These are phyloP conservation scores for Calonectria multiphialidica DNA, from an alignment of 2,329 filamentous ascomycete species.

Conservation along the genomic window DNA sequence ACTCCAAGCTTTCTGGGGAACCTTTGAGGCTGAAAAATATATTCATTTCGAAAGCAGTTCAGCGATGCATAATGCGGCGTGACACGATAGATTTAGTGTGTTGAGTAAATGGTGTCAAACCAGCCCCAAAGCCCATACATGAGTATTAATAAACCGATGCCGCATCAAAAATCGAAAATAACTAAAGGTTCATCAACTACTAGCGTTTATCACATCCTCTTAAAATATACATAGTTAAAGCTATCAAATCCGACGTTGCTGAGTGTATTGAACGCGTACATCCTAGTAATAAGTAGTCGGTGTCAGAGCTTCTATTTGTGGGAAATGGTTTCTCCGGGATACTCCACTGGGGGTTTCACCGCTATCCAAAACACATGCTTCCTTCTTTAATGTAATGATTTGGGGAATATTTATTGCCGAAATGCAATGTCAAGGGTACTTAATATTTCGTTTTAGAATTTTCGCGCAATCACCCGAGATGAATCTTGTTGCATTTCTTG, in stretches of 20 bases:
- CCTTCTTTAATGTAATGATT: neutral
- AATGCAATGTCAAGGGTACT: neutral
- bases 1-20: too few relatives aligned
- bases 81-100: too few relatives aligned
- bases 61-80: too few relatives aligned
- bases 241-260: neutral
- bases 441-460: neutral
- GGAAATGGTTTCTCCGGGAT: neutral
- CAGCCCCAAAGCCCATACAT: too few relatives aligned
- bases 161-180: too few relatives aligned
- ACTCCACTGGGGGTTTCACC: neutral
- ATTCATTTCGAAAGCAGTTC: too few relatives aligned
- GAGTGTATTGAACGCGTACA: neutral
- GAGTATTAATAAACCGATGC: too few relatives aligned
- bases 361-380: neutral
- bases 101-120: too few relatives aligned
- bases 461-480: neutral
- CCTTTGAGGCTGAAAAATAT: too few relatives aligned
- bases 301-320: neutral
- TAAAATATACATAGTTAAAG: too few relatives aligned
- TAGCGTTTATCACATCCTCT: too few relatives aligned
- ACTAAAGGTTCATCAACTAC: too few relatives aligned
- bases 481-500: neutral
- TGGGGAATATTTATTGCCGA: constrained; percentile 2
- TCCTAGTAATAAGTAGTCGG: neutral